phyloP scores from a whole-genome alignment of 1,284 basidiomycete species.

The Cutaneotrichosporon mucoides region DNA sequence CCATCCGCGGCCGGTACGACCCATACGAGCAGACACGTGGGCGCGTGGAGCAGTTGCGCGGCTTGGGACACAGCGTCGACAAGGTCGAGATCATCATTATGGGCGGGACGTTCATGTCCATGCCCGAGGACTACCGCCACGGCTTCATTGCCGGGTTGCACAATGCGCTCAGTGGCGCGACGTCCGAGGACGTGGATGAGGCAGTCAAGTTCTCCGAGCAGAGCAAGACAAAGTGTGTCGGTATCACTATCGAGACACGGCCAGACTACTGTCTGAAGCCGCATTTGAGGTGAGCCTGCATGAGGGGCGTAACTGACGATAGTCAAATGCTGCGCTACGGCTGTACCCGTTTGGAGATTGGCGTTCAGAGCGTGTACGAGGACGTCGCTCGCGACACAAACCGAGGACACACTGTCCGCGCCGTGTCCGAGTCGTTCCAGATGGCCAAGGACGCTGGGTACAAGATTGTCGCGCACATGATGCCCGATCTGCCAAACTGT shows the following conservation, averaged over 20 bases:
- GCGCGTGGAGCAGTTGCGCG: slow-evolving; percentile 90
- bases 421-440: slow-evolving; percentile 96
- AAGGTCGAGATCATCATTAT: slow-evolving; percentile 99
- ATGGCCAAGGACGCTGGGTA: slow-evolving; percentile 98
- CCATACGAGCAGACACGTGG: slow-evolving; percentile 97
- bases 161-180: slow-evolving; percentile 93
- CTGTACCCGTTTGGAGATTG: slow-evolving; percentile 96
- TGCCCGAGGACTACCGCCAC: slow-evolving; percentile 91
- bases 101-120: slow-evolving; percentile 99
- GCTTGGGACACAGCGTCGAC: slow-evolving; percentile 92
- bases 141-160: slow-evolving; percentile 95
- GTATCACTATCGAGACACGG: slow-evolving; percentile 97
- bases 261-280: slow-evolving; percentile 98
- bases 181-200: slow-evolving; percentile 89
- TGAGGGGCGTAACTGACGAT: slow-evolving; percentile 4
- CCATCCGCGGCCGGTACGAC: slow-evolving; percentile 95
- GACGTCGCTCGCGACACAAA: slow-evolving; percentile 99
- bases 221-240: slow-evolving; percentile 96
- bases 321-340: slow-evolving; percentile 99
- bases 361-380: slow-evolving; percentile 98
- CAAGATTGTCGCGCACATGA: slow-evolving; percentile 99
- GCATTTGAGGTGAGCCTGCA: slow-evolving; percentile 66
- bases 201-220: slow-evolving; percentile 97
- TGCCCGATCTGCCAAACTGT: slow-evolving; percentile 96
- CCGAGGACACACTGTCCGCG: slow-evolving; percentile 94